Evolutionary conservation across 306 rosid species (phyloP), one percentile per base, ranked within the genome.

Genomic region (Vicia sativa): DNA sequence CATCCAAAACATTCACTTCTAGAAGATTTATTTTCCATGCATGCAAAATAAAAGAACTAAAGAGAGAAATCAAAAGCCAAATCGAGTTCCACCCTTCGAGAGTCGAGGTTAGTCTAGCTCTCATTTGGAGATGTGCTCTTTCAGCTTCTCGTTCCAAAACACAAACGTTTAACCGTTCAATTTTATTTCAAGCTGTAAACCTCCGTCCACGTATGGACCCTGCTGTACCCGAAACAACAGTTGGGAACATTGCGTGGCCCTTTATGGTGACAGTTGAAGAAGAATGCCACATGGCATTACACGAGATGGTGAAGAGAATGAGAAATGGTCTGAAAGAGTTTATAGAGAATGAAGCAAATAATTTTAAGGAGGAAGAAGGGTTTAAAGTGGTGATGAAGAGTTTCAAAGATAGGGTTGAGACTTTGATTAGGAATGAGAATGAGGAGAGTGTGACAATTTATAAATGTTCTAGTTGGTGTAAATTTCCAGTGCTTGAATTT

Each of bases 191-290:
- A 19, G 88, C 83, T 0, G 83, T 84, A 74, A 80, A 84, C 29
- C 85, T 84, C 2, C 85, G 85, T 41, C 35, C 75, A 0, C 52
- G 81, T 4, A 71, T 84, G 83, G 75, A 62, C 0, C 87, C 85
- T 0, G 52, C 70, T 0, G 39, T 80, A 19, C 49, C 85, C 0
- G 83, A 65, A 9, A 69, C 49, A 0, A 75, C 73, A 1, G 8
- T 78, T 4, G 88, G 88, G 52, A 84, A 84, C 42, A 67, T 84
- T 0, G 76, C 80, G 35, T 84, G 88, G 88, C 63, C 85, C 19
- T 77, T 84, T 0, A 41, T 34, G 15, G 81, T 84, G 44, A 67
- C 48, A 7, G 79, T 52, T 14, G 83, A 84, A 71, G 65, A 80
- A 39, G 87, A 71, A 56, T 11, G 53, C 12, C 74, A 81, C 9